A percentile compares a stretch with the other conserved stretches of the same genome.
Evolutionary conservation across 768 basidiomycete species (phyloP).

Genomic region (Tulasnella sp.): DNA sequence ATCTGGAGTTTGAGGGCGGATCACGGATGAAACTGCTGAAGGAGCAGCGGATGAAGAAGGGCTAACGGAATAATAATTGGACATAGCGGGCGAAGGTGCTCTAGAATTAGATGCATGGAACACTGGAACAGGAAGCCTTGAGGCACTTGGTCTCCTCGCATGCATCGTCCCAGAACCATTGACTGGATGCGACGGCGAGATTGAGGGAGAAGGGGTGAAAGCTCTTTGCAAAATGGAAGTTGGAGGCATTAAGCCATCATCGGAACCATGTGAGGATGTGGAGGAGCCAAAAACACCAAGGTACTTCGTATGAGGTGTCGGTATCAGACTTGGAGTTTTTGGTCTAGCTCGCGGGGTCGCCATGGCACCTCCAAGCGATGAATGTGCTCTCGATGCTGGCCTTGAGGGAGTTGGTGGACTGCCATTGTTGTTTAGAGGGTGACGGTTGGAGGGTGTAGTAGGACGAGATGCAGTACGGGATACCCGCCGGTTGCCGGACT

Average conservation of each 20-base stretch:
- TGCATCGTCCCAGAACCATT: slow-evolving; percentile 4
- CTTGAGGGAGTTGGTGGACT: slow-evolving; percentile 10
- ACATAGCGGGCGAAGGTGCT: slow-evolving; percentile 58
- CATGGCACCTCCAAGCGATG: slow-evolving; percentile 12
- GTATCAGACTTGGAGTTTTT: slow-evolving; percentile 70
- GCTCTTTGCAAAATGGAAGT: slow-evolving; percentile 43
- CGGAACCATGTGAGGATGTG: slow-evolving; percentile 34
- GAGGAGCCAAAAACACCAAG: slow-evolving; percentile 40
- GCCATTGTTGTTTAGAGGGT: too few species aligned
- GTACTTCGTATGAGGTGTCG: too few species aligned
- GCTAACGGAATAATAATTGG: slow-evolving; percentile 47
- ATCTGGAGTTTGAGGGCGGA: slow-evolving; percentile 59
- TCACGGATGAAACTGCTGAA: slow-evolving; percentile 22
- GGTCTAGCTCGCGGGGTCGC: slow-evolving; percentile 55
- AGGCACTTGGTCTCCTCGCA: slow-evolving; percentile 30
- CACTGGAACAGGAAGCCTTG: slow-evolving; percentile 32
- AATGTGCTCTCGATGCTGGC: slow-evolving; percentile 14
- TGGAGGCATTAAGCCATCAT: slow-evolving; percentile 31
- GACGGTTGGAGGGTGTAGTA: slow-evolving; percentile 1
- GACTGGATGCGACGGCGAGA: slow-evolving; percentile 2
- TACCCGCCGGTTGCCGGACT: not conserved
- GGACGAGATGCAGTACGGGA: not conserved
- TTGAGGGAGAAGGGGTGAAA: slow-evolving; percentile 41
- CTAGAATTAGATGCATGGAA: slow-evolving; percentile 21
- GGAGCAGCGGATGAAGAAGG: slow-evolving; percentile 29